A percentile compares a stretch with the other conserved stretches of the same genome.
Conservation (phyloP, 2,329 filamentous ascomycete species). For the Fusarium brevicatenulatum region DNA sequence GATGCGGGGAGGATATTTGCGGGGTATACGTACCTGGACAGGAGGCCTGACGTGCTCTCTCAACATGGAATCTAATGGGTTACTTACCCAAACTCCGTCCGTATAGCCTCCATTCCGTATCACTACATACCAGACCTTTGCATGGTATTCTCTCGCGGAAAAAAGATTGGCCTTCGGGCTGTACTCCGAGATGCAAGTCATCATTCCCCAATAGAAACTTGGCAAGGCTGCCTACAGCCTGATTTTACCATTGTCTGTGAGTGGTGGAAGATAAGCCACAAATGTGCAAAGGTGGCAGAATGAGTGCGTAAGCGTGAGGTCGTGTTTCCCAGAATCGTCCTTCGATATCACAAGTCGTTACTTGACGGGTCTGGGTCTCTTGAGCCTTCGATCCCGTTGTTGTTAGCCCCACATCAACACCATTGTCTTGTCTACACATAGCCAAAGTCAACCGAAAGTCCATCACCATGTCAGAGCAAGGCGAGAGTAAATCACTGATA, state of each 20-base stretch:
- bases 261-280: background rate
- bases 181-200: background rate
- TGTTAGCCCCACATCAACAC: background rate
- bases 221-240: background rate
- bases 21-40: background rate
- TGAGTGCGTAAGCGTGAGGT: background rate
- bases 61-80: fast-evolving
- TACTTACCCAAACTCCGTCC: background rate
- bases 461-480: background rate
- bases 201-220: too few relatives aligned
- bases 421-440: fast-evolving
- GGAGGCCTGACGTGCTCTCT: too few relatives aligned
- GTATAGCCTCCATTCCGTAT: background rate
- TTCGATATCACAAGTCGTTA: fast-evolving
- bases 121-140: fast-evolving
- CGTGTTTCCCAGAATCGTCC: fast-evolving
- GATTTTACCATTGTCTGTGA: background rate
- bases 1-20: background rate
- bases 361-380: too few relatives aligned
- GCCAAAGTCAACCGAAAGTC: fast-evolving
- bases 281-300: background rate
- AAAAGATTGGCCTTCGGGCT: too few relatives aligned
- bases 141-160: fast-evolving
- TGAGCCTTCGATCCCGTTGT: background rate
- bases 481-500: fast-evolving